Evolutionary conservation across 1,284 basidiomycete genomes (phyloP).

Genomic region (Athelia psychrophila): DNA sequence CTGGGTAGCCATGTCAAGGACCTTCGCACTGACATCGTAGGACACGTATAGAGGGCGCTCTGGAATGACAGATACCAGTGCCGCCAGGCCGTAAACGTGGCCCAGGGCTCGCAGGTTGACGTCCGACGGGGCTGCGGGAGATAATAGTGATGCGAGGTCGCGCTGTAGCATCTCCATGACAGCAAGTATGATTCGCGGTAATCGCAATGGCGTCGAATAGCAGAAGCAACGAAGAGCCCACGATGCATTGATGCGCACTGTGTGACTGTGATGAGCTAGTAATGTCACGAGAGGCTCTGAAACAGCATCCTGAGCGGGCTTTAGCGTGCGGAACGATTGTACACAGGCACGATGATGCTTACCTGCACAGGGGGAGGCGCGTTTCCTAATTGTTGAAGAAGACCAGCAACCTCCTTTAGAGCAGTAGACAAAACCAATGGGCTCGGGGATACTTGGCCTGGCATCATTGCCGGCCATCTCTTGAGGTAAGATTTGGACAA

Average conservation of each 20-base stretch:
- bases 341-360: conserved; percentile 10
- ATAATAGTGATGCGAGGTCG: conserved; percentile 69
- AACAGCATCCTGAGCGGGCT: conserved; percentile 64
- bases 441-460: conserved; percentile 73
- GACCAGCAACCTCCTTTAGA: conserved; percentile 80
- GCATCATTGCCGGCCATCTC: conserved; percentile 91
- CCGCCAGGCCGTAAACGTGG: conserved; percentile 86
- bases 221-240: conserved; percentile 92
- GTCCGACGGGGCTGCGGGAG: conserved; percentile 73
- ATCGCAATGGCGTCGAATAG: conserved; percentile 80
- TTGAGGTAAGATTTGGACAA: conserved; percentile 80
- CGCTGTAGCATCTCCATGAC: conserved; percentile 82
- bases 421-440: conserved; percentile 75
- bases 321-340: neutral
- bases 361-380: conserved; percentile 87
- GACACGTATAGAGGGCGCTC: conserved; percentile 92
- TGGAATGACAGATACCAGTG: conserved; percentile 84
- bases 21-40: conserved; percentile 88
- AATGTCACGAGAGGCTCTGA: conserved; percentile 85
- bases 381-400: conserved; percentile 90
- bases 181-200: conserved; percentile 75
- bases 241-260: conserved; percentile 81
- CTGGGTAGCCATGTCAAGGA: conserved; percentile 88
- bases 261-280: conserved; percentile 85
- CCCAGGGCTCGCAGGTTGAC: conserved; percentile 76